Percentiles rank a stretch among this genome's conserved stretches.
Evolutionary conservation across 495 filamentous ascomycete species (phyloP).

Genomic region (Neurospora sp.): DNA sequence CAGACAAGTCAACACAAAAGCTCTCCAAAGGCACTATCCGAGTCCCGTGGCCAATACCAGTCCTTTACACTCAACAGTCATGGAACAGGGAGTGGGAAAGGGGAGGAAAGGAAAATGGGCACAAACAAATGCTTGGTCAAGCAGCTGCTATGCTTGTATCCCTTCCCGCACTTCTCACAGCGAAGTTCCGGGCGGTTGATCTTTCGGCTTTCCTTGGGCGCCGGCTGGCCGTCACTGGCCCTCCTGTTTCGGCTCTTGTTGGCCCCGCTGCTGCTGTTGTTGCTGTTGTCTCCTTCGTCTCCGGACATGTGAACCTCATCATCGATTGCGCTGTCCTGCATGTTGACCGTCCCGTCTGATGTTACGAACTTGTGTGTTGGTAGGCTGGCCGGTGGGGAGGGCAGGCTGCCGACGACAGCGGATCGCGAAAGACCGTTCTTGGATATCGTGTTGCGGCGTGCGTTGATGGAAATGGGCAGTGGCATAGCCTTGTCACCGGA

Average conservation of each 20-base stretch:
- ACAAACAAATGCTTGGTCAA: slow-evolving; percentile 99
- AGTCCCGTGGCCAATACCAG: slow-evolving; percentile 10
- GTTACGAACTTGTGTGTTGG: slow-evolving; percentile 33
- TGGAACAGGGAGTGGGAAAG: slow-evolving; percentile 28
- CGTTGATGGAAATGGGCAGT: slow-evolving; percentile 37
- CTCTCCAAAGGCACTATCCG: slow-evolving; percentile 13
- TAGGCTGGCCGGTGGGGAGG: slow-evolving; percentile 43
- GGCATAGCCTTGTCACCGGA: slow-evolving; percentile 44
- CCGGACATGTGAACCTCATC: slow-evolving; percentile 47
- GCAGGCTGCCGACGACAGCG: slow-evolving; percentile 42
- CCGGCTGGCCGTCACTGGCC: slow-evolving; percentile 76
- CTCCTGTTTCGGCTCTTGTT: slow-evolving; percentile 64
- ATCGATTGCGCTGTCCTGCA: slow-evolving; percentile 48
- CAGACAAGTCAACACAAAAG: slow-evolving; percentile 32
- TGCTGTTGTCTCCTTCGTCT: slow-evolving; percentile 45
- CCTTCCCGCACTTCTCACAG: slow-evolving; percentile 98
- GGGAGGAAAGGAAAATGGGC: slow-evolving; percentile 44
- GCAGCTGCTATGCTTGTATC: slow-evolving; percentile 99
- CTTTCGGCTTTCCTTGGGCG: slow-evolving; percentile 67
- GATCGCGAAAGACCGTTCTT: slow-evolving; percentile 31
- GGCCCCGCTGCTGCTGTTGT: slow-evolving; percentile 49
- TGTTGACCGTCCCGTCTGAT: slow-evolving; percentile 26
- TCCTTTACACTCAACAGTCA: slow-evolving; percentile 14
- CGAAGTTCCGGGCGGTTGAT: slow-evolving; percentile 70
- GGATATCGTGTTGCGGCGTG: slow-evolving; percentile 43